Evolutionary conservation across 2,329 filamentous ascomycete species (phyloP).

Genomic region (Verticillium nubilum): DNA sequence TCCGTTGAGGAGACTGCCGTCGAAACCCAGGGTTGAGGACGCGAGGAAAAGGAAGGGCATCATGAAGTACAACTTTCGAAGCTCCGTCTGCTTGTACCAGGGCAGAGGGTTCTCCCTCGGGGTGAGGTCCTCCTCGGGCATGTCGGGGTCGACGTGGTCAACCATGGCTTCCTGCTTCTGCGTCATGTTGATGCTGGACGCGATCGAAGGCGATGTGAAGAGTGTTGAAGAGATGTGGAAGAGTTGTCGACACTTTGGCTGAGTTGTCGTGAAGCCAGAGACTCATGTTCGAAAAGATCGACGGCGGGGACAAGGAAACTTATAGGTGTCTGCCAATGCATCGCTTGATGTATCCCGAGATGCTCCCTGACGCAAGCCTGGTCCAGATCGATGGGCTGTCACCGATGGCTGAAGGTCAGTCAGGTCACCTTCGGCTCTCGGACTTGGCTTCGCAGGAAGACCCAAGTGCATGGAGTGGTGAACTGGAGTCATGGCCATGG

Average conservation of each 20-base stretch:
- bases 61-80: slow-evolving; percentile 51
- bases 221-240: background rate
- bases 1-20: slow-evolving; percentile 35
- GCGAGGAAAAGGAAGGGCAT: slow-evolving; percentile 45
- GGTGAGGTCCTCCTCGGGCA: slow-evolving; percentile 32
- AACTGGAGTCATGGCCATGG: background rate
- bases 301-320: background rate
- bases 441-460: background rate
- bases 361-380: background rate
- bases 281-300: background rate
- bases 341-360: background rate
- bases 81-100: slow-evolving; percentile 48
- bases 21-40: slow-evolving; percentile 51
- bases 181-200: background rate
- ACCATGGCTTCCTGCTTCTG: background rate
- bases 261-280: background rate
- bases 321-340: background rate
- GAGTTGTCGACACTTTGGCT: background rate
- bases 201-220: background rate
- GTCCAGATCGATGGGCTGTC: background rate
- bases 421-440: background rate
- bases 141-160: background rate
- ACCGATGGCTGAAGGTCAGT: background rate
- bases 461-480: background rate
- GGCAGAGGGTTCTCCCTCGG: slow-evolving; percentile 43